Base-by-base conservation (phyloP, 495 filamentous ascomycete genomes). In the Trichoderma reesei region DNA sequence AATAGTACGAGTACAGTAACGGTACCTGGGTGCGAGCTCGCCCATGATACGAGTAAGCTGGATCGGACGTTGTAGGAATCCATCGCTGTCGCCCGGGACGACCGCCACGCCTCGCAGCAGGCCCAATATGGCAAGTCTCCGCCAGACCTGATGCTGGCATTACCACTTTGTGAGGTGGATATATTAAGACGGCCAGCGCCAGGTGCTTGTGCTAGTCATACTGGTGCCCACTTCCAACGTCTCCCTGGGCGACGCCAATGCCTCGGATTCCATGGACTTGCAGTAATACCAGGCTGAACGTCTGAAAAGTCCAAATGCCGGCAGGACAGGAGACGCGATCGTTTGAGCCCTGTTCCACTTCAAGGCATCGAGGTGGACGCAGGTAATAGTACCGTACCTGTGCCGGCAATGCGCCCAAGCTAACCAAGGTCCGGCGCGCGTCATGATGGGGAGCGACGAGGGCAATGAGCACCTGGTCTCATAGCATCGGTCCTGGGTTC, bases 11-110 rank as follows among this genome's bases (percentile, higher is more conserved):
- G 37, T 39, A 10, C 37, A 5, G 37, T 39, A 39, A 39, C 37
- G 4, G 37, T 39, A 39, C 37, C 5, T 4, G 10, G 37, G 4
- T 5, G 5, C 37, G 37, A 4, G 10, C 37, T 39, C 37, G 37
- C 10, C 4, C 37, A 39, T 39, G 37, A 4, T n/a, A 6, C 44
- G 20, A 48, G 51, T 56, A 56, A 34, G 51, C 51, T 56, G 51
- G 51, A 56, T 56, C 51, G 51, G 51, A 31, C 51, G 26, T 34
- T 56, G 20, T 33, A 56, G 51, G 51, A n/a, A 56, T 56, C 51
- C 20, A n/a, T 56, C 51, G 34, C 20, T 33, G 51, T n/a, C 46
- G 46, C n/a, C 46, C n/a, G 46, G n/a, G n/a, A 51, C n/a, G 46
- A 51, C 46, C 8, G 4, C 46, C 16, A 51, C 8, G 20, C n/a